Evolutionary conservation across 148 eudicot genomes (phyloP), one percentile per base, ranked within the genome.

Genomic region (Tetragonia tetragonoides): DNA sequence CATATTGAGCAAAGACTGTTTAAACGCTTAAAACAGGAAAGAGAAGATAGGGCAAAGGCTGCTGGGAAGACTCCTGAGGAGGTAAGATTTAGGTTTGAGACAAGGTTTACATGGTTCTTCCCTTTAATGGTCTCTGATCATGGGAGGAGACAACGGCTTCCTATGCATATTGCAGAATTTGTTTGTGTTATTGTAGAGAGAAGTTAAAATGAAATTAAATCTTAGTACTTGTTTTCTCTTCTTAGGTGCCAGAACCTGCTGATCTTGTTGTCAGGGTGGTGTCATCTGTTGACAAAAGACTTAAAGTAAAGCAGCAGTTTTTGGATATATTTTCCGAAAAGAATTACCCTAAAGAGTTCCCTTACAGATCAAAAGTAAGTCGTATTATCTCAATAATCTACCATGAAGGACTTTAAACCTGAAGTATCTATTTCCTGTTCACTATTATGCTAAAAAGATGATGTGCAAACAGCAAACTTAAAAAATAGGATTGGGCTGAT

Each of bases 281-380:
- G 38, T 85, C 91, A 82, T 87, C 92, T 78, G 89, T 90, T 72
- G 83, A 89, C 80, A 94, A 89, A 81, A 74, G 61, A 39, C 79
- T 92, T 88, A 88, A 89, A 84, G 98, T 94, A 66, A 92, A 89
- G 83, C 89, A 88, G 86, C 93, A 87, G 74, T 92, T 90, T 82
- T 77, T 89, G 75, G 89, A 92, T 81, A 86, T 94, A 67, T 83
- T 90, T 83, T 87, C 83, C 9, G 88, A 86, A 64, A 84, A 87
- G 83, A 81, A 79, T 77, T 94, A 94, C 76, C 98, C 98, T 17
- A 78, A 83, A 76, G 92, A 94, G 73, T 87, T 94, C 67, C 89
- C 88, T 53, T 94, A 90, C 82, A 88, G 87, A 86, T 90, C 95
- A 68, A 92, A 94, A 89, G 98, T 94, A 81, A 84, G 84, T 72